phyloP scores from a whole-genome alignment of 495 filamentous ascomycete genomes.

The Trichoderma virens region DNA sequence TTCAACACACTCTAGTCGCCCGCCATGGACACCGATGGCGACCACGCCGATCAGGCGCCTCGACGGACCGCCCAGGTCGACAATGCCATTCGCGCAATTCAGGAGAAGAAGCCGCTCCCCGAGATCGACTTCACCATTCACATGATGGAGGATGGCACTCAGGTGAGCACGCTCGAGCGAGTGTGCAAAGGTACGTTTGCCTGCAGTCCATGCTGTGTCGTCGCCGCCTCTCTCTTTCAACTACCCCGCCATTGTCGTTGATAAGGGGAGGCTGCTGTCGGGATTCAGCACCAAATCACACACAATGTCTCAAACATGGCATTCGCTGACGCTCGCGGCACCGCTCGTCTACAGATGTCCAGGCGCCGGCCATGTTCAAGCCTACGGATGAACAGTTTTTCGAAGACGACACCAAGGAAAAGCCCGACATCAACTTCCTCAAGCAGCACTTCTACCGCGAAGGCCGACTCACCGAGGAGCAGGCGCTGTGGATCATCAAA shows the following conservation, averaged over 20 bases:
- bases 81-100: constrained; percentile 72
- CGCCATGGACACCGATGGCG: constrained; percentile 33
- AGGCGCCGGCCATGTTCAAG: constrained; percentile 88
- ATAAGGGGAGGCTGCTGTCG: background rate
- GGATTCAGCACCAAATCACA: background rate
- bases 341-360: constrained; percentile 59
- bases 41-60: constrained; percentile 22
- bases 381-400: constrained; percentile 74
- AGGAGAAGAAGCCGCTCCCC: constrained; percentile 84
- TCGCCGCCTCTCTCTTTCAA: constrained; percentile 13
- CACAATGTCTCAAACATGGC: background rate
- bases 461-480: constrained; percentile 92
- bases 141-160: constrained; percentile 91
- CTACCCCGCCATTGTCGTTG: constrained; percentile 1
- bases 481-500: constrained; percentile 90
- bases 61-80: constrained; percentile 44
- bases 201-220: constrained; percentile 9
- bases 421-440: constrained; percentile 87
- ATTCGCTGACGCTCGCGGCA: constrained; percentile 12
- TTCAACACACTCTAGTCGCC: background rate
- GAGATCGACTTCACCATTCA: constrained; percentile 98
- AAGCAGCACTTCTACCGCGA: constrained; percentile 98
- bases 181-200: constrained; percentile 82
- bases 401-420: constrained; percentile 69
- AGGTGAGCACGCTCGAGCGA: constrained; percentile 90